These are phyloP conservation scores for Lodderomyces margitis DNA, from an alignment of 1,139 yeast species.

Conservation along the genomic window DNA sequence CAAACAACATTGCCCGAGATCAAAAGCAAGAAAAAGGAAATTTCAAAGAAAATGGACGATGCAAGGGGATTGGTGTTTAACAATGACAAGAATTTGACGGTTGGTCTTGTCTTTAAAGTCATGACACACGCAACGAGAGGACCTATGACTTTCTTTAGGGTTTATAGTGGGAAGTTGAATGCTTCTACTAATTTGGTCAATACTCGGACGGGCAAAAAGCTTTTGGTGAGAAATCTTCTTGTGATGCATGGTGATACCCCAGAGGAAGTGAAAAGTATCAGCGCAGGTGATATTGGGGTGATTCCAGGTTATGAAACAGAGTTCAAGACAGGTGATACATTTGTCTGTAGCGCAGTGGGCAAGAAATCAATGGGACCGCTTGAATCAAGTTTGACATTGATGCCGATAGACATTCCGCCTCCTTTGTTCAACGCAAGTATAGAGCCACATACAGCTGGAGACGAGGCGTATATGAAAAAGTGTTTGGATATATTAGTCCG, in stretches of 20 bases:
- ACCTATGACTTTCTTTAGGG: conserved; percentile 79
- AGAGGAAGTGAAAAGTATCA: conserved; percentile 59
- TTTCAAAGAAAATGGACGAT: conserved; percentile 37
- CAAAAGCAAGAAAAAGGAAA: conserved; percentile 15
- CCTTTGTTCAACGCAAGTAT: conserved; percentile 87
- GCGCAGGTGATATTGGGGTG: conserved; percentile 89
- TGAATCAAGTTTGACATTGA: conserved; percentile 54
- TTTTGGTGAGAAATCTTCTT: conserved; percentile 65
- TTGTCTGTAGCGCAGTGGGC: conserved; percentile 53
- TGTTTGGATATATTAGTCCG: conserved; percentile 64
- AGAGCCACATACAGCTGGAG: conserved; percentile 84
- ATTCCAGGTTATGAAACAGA: conserved; percentile 69
- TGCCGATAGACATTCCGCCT: conserved; percentile 85
- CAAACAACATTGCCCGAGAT: conserved; percentile 63
- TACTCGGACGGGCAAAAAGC: conserved; percentile 65
- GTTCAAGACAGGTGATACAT: conserved; percentile 86
- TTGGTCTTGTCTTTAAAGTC: conserved; percentile 92
- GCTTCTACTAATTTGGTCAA: conserved; percentile 64
- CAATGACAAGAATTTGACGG: conserved; percentile 55
- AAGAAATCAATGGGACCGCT: conserved; percentile 49
- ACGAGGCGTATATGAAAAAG: conserved; percentile 63
- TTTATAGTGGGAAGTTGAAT: conserved; percentile 75
- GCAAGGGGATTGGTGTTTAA: conserved; percentile 52
- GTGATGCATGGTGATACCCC: conserved; percentile 90
- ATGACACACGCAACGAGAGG: conserved; percentile 84